Evolutionary conservation across 768 basidiomycete genomes (phyloP), one percentile per base, ranked within the genome.

Genomic region (Rubroboletus satanas): DNA sequence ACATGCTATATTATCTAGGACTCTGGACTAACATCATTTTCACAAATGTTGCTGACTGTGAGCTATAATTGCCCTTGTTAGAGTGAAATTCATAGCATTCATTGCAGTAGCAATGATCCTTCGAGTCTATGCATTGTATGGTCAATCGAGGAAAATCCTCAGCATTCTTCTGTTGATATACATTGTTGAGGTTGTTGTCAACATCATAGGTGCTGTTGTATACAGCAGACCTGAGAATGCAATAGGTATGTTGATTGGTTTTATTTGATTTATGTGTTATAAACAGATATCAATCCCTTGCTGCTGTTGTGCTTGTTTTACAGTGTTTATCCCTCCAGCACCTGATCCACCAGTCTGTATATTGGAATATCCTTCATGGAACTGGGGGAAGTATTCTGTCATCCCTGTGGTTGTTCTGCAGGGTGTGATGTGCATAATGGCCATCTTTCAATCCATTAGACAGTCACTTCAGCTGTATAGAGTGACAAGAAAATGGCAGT

Each of bases 71-170:
- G 0, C 5, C 26, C 10, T 9, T 17, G 2, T 11, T 28, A 4
- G 4, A 7, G 23, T 26, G 5, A 14, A 3, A 32, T 5, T 48
- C 9, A 17, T 4, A 5, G 6, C 0, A 32, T 14, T 36, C 12
- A 37, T 45, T 44, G 1, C 17, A 58, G 57, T 58, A 14, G 9
- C 56, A 2, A 58, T 58, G 57, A 17, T 57, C 15, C 35, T 56
- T 28, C 49, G 50, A 32, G 42, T 57, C 15, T 56, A 57, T 49
- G 57, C 57, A 28, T 7, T 58, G 26, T 56, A 44, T 28, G 18
- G 37, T 4, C 49, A 11, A 14, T 56, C 57, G 17, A 48, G 37
- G 7, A 14, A 0, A 17, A 17, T 56, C 5, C 48, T 56, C 5
- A 7, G 18, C 0, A 2, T 56, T 17, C 55, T 58, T 14, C 32